phyloP scores from a whole-genome alignment of 179 eudicot species.

The Actinidia polygama region DNA sequence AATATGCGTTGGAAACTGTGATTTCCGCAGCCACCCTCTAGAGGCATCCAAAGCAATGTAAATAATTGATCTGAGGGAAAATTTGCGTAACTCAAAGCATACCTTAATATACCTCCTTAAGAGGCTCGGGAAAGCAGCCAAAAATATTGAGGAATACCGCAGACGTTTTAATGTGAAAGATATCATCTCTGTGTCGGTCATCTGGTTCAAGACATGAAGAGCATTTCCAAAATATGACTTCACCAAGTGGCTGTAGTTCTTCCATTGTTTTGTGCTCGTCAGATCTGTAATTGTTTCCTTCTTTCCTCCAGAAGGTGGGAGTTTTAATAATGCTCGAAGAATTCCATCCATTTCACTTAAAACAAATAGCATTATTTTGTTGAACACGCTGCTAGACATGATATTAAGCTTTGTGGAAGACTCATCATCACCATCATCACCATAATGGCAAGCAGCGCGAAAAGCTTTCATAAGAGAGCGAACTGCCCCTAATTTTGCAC shows the following conservation, averaged over 20 bases:
- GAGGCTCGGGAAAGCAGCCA: slow-evolving; percentile 93
- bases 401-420: slow-evolving; percentile 52
- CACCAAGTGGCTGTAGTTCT: slow-evolving; percentile 77
- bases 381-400: slow-evolving; percentile 91
- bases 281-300: slow-evolving; percentile 65
- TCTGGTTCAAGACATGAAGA: slow-evolving; percentile 87
- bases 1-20: neutral
- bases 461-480: slow-evolving; percentile 84
- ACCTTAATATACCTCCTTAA: slow-evolving; percentile 94
- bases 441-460: slow-evolving; percentile 90
- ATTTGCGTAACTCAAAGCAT: slow-evolving; percentile 22
- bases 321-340: slow-evolving; percentile 67
- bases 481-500: slow-evolving; percentile 63
- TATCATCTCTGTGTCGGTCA: slow-evolving; percentile 90
- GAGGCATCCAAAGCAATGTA: slow-evolving; percentile 1
- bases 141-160: slow-evolving; percentile 70
- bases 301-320: slow-evolving; percentile 84
- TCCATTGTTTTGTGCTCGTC: slow-evolving; percentile 70
- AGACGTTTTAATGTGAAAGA: slow-evolving; percentile 75
- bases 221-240: slow-evolving; percentile 94
- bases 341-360: slow-evolving; percentile 87
- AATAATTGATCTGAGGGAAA: slow-evolving; percentile 2
- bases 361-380: slow-evolving; percentile 79
- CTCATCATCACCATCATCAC: slow-evolving; percentile 75
- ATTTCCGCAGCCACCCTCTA: neutral